These are phyloP conservation scores for Entophlyctis luteolus DNA, from an alignment of 192 early-diverging fungal species.

Conservation along the genomic window DNA sequence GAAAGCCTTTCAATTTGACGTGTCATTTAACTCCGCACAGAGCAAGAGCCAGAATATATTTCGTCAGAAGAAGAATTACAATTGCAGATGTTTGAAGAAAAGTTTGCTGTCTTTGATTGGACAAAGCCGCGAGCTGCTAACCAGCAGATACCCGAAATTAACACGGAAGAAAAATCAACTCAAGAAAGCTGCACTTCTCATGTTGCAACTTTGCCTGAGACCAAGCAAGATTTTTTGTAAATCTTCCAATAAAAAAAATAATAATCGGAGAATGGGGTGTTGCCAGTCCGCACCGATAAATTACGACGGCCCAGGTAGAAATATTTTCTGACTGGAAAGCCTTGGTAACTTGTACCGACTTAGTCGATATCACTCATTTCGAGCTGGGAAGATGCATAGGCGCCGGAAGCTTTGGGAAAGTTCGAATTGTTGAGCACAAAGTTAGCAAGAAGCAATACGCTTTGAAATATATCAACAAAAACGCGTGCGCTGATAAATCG, in stretches of 20 bases:
- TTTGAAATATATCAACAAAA: slow-evolving; percentile 96
- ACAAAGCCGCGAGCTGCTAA: slow-evolving; percentile 8
- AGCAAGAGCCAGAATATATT: slow-evolving; percentile 5
- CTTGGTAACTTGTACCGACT: too few species aligned
- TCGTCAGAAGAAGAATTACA: slow-evolving; percentile 17
- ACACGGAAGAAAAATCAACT: slow-evolving; percentile 1
- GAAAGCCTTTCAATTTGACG: too few species aligned
- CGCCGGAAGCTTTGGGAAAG: slow-evolving; percentile 93
- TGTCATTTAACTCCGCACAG: too few species aligned
- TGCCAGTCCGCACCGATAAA: background rate
- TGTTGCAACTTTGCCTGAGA: background rate
- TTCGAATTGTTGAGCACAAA: slow-evolving; percentile 87
- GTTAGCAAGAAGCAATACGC: slow-evolving; percentile 74
- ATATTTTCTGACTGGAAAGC: too few species aligned
- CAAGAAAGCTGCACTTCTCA: background rate
- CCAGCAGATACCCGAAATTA: background rate
- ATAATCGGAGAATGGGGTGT: background rate
- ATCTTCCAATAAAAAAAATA: too few species aligned
- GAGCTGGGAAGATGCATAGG: slow-evolving; percentile 83
- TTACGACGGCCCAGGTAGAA: slow-evolving; percentile 21
- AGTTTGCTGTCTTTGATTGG: slow-evolving; percentile 19
- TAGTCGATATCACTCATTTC: slow-evolving; percentile 75
- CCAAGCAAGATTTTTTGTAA: background rate
- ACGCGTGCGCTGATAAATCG: slow-evolving; percentile 76
- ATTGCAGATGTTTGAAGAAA: slow-evolving; percentile 20